phyloP scores from a whole-genome alignment of 148 eudicot genomes.

The Vaccinium darrowii region DNA sequence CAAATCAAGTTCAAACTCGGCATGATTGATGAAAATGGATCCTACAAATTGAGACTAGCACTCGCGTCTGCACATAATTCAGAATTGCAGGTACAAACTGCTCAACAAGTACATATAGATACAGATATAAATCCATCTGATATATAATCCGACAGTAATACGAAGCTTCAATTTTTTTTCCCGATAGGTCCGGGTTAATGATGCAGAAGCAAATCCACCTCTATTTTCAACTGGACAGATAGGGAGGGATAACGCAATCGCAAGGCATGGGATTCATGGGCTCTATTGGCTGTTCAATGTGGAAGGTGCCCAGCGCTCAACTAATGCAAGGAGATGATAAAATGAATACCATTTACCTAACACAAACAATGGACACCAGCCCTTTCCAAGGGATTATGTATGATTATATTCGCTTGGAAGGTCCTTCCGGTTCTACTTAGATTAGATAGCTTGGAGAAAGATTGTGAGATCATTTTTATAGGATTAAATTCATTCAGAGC shows the following conservation, averaged over 20 bases:
- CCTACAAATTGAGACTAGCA: conserved; percentile 69
- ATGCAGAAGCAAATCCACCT: conserved; percentile 48
- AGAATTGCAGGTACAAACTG: conserved; percentile 53
- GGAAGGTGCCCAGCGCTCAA: conserved; percentile 39
- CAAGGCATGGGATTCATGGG: conserved; percentile 69
- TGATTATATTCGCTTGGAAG: conserved; percentile 71
- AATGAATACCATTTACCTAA: conserved; percentile 39
- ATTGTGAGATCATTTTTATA: not conserved
- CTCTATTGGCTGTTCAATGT: conserved; percentile 54
- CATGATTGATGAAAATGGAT: conserved; percentile 34
- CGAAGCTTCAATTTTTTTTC: not conserved
- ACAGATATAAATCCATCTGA: not conserved
- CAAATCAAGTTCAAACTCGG: conserved; percentile 77
- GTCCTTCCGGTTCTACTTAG: conserved; percentile 33
- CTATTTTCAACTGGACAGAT: conserved; percentile 48
- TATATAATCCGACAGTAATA: not conserved
- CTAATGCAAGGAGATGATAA: conserved; percentile 45
- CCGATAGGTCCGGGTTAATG: conserved; percentile 51
- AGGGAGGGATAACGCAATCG: conserved; percentile 59
- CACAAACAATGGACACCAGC: conserved; percentile 49
- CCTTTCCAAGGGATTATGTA: conserved; percentile 65
- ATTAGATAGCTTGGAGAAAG: not conserved
- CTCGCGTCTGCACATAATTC: conserved; percentile 72
- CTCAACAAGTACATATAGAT: too few relatives aligned
- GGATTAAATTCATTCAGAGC: not conserved